Percentiles rank a stretch among this genome's conserved stretches.
These are phyloP conservation scores for Pseudonitzschia multistriata DNA, from an alignment of 108 stramenopile species.

Conservation along the genomic window DNA sequence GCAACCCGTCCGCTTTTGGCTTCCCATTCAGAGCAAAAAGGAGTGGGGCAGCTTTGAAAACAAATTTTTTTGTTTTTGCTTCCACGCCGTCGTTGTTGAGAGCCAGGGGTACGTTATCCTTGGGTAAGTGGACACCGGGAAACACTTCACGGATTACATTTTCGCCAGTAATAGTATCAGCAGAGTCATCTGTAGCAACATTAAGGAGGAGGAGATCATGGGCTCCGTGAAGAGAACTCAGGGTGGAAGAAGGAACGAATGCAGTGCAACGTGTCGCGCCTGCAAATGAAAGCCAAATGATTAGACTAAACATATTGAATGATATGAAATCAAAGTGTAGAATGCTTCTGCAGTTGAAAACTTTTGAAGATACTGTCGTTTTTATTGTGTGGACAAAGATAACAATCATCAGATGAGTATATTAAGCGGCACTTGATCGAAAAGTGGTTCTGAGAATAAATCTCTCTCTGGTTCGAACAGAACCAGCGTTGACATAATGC, in stretches of 20 bases:
- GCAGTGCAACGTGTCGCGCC: not conserved
- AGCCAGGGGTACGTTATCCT: not conserved
- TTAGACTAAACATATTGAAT: not conserved
- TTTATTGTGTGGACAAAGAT: no score
- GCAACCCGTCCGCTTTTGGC: not conserved
- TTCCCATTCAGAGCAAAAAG: not conserved
- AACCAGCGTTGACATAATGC: no score
- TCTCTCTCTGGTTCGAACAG: no score
- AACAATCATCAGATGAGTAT: no score
- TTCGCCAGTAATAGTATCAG: no score
- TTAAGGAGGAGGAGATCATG: not conserved
- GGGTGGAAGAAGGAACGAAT: not conserved
- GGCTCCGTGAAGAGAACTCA: no score
- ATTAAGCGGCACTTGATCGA: no score
- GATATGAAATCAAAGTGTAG: not conserved
- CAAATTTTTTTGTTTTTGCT: not conserved
- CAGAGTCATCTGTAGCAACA: no score
- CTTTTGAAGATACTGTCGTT: not conserved
- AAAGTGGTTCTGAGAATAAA: no score
- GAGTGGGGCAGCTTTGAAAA: not conserved
- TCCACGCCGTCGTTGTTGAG: not conserved
- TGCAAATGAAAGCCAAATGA: not conserved
- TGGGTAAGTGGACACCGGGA: not conserved
- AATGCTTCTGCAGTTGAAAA: not conserved
- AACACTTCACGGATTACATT: not conserved